phyloP scores from a whole-genome alignment of 495 filamentous ascomycete species.

The Pyrenula massariospora region DNA sequence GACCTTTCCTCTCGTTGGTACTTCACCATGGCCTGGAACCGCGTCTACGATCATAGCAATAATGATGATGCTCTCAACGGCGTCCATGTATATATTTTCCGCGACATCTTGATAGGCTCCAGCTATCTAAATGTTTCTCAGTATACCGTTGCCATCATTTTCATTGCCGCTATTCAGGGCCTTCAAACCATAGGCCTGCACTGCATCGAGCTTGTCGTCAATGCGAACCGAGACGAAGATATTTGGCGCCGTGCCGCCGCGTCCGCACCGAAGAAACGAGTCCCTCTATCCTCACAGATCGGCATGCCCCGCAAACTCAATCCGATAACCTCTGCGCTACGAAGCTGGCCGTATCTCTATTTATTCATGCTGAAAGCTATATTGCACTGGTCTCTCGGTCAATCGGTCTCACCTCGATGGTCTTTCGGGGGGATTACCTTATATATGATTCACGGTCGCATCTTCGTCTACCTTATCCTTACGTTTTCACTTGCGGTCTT shows the following conservation, averaged over 20 bases:
- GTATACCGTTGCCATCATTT: not conserved
- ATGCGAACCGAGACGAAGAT: not conserved
- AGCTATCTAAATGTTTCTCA: not conserved
- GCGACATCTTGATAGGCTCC: too few relatives aligned
- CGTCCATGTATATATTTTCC: not conserved
- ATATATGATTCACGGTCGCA: not conserved
- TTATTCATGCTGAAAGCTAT: not conserved
- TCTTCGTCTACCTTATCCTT: not conserved
- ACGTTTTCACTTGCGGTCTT: not conserved
- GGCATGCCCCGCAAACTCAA: not conserved
- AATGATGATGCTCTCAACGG: not conserved
- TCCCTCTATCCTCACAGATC: not conserved
- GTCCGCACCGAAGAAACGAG: not conserved
- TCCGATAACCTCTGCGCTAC: not conserved
- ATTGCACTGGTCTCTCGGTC: not conserved
- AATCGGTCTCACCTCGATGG: not conserved
- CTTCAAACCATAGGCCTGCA: not conserved
- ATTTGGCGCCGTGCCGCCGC: not conserved
- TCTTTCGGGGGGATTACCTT: not conserved
- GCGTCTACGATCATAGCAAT: not conserved
- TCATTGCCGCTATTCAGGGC: not conserved
- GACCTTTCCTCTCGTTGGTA: not conserved
- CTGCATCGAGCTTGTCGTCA: not conserved
- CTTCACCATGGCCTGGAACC: not conserved
- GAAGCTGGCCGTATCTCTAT: not conserved